Conservation (phyloP, 805 yeast genomes). For the Candida krabiensis region DNA sequence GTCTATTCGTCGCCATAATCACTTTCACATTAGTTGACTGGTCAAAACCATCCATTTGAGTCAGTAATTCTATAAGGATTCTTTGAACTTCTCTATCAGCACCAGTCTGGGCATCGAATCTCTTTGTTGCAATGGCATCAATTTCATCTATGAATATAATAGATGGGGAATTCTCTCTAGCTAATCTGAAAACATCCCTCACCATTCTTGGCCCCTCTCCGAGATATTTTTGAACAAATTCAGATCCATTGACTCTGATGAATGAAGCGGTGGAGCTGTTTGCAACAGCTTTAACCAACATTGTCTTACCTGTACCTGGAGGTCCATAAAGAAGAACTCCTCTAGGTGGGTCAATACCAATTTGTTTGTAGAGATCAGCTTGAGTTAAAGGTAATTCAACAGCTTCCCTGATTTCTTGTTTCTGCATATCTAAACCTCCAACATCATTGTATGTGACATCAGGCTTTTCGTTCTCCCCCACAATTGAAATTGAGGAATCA, state of each 20-base stretch:
- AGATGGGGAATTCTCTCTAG: constrained; percentile 96
- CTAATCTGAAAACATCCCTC: constrained; percentile 94
- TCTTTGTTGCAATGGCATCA: constrained; percentile 98
- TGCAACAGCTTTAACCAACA: constrained; percentile 99
- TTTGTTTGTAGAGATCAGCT: constrained; percentile 92
- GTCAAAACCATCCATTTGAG: constrained; percentile 99
- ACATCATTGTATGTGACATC: constrained; percentile 95
- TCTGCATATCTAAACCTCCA: constrained; percentile 99
- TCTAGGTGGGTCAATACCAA: constrained; percentile 98
- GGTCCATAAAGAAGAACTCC: constrained; percentile 99
- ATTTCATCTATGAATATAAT: constrained; percentile 98
- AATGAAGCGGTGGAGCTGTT: constrained; percentile 94
- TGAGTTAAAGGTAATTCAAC: constrained; percentile 96
- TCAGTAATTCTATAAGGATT: constrained; percentile 88
- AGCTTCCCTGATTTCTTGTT: constrained; percentile 98
- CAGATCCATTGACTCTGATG: constrained; percentile 96
- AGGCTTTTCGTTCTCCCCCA: constrained; percentile 91
- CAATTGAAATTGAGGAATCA: constrained; percentile 91
- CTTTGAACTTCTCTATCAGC: constrained; percentile 99
- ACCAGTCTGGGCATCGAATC: constrained; percentile 99
- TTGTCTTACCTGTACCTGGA: constrained; percentile 99
- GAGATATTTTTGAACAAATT: constrained; percentile 94
- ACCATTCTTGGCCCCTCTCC: constrained; percentile 99
- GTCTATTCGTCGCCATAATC: constrained; percentile 99
- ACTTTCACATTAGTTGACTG: constrained; percentile 94